Evolutionary conservation across 305 asterid species (phyloP).

Genomic region (Fraxinus sp.): DNA sequence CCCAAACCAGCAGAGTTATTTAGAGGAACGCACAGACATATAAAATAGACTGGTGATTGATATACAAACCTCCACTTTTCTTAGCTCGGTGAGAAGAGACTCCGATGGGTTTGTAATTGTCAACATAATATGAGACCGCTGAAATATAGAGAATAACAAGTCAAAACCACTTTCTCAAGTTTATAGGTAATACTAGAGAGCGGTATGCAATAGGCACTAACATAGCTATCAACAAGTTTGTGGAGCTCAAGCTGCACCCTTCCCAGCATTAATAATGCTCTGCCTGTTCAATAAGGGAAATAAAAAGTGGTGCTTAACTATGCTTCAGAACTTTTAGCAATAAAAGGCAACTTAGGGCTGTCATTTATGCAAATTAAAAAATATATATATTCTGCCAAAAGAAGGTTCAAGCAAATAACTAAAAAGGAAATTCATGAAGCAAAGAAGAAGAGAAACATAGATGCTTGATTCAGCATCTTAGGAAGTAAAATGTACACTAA

Average conservation of each 20-base stretch:
- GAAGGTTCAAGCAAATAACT: not conserved
- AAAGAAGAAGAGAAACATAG: not conserved
- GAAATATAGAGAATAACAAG: constrained; percentile 38
- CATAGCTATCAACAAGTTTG: constrained; percentile 5
- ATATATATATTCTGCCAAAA: not conserved
- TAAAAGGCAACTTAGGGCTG: not conserved
- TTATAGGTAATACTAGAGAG: constrained; percentile 14
- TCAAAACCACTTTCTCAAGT: constrained; percentile 31
- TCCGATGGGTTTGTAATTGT: constrained; percentile 94
- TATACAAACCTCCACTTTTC: constrained; percentile 87
- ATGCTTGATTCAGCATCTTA: not conserved
- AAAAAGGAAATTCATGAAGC: not conserved
- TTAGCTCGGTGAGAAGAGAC: constrained; percentile 87
- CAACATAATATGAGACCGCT: constrained; percentile 77
- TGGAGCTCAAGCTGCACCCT: constrained; percentile 20
- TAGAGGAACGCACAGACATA: not conserved
- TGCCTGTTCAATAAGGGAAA: not conserved
- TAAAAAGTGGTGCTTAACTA: not conserved
- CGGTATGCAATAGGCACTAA: constrained; percentile 19
- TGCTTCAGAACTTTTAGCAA: not conserved
- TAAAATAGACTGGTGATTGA: constrained; percentile 10
- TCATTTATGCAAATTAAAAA: not conserved
- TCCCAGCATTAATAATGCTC: constrained; percentile 6
- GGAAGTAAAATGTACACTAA: not conserved
- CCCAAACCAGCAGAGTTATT: not conserved